Evolutionary conservation across 495 filamentous ascomycete species (phyloP), one percentile per base, ranked within the genome.

Genomic region (Staphylotrichum tortipilum): DNA sequence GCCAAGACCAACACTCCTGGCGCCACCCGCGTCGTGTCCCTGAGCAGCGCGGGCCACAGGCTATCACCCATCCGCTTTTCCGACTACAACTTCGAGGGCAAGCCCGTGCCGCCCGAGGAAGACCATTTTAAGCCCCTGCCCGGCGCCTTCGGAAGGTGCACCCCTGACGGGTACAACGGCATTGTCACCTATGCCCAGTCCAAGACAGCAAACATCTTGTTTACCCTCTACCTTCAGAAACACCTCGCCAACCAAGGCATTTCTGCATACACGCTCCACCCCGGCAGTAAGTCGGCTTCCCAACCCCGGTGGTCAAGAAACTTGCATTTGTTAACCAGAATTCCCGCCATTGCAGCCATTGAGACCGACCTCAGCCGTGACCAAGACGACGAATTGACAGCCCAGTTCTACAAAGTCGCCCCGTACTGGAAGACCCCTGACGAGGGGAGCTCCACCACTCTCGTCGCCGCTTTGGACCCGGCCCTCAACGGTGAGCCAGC

Each of bases 181-280:
- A 76, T 69, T 47, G 53, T 74, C 34, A 74, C 76, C 8, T 82
- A 83, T 36, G 75, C 68, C 11, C 71, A 78, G 47, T 77, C 75
- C 44, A 83, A 83, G 62, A 74, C 78, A 28, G 80, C 78, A 22
- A 83, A 81, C 49, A 68, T 82, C n/a, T 50, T 82, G 34, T 79
- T 81, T 42, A 75, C 77, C 7, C 33, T 72, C 9, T 70, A 69
- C 3, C 56, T 81, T 24, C 70, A 75, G 24, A 47, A 65, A 12
- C 63, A 67, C 17, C 47, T 76, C 34, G 34, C 55, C 1, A 28
- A 40, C 3, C 41, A 51, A 15, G 68, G 70, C 2, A 61, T 78
- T 2, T 47, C 55, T 29, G 60, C 72, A 0, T 72, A 72, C 31
- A 65, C 64, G 31, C 44, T 76, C 26, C 73, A 81, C 49, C 77